Conservation (phyloP, 202 grass and related monocot species). For the Hordeum pubiflorum region DNA sequence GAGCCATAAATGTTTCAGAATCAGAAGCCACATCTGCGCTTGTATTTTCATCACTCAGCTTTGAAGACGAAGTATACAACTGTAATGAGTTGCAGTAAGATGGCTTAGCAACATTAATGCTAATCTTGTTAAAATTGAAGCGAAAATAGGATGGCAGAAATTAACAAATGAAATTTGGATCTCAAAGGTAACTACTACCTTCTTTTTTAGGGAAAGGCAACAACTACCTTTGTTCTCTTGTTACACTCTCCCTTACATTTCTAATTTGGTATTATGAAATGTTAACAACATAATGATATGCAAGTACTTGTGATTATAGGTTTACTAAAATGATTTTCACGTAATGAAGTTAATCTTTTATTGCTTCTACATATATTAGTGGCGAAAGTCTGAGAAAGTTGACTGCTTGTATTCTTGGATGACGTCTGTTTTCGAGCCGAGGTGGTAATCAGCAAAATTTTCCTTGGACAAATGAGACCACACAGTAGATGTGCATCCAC, state of each 20-base stretch:
- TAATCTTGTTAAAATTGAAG: slow-evolving; percentile 13
- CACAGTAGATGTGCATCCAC: slow-evolving; percentile 5
- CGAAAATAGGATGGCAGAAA: slow-evolving; percentile 24
- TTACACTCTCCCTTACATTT: background rate
- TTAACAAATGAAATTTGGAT: background rate
- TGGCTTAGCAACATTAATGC: slow-evolving; percentile 11
- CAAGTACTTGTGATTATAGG: background rate
- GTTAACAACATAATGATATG: slow-evolving; percentile 3
- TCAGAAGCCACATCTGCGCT: slow-evolving; percentile 37
- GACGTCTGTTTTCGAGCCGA: background rate
- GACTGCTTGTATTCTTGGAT: background rate
- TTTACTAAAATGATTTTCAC: slow-evolving; percentile 1
- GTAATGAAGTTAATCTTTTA: background rate
- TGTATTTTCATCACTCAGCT: slow-evolving; percentile 43
- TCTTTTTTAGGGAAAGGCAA: background rate
- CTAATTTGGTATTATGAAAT: background rate
- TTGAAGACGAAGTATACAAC: slow-evolving; percentile 45
- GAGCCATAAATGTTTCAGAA: slow-evolving; percentile 79
- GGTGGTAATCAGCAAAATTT: background rate
- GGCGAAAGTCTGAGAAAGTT: background rate
- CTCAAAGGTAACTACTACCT: background rate
- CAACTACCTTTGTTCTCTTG: background rate
- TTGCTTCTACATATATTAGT: background rate
- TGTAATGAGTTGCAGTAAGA: slow-evolving; percentile 28
- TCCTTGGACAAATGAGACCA: slow-evolving; percentile 19